Evolutionary conservation across 805 yeast species (phyloP).

Genomic region (Kazachstania bromeliacearum): DNA sequence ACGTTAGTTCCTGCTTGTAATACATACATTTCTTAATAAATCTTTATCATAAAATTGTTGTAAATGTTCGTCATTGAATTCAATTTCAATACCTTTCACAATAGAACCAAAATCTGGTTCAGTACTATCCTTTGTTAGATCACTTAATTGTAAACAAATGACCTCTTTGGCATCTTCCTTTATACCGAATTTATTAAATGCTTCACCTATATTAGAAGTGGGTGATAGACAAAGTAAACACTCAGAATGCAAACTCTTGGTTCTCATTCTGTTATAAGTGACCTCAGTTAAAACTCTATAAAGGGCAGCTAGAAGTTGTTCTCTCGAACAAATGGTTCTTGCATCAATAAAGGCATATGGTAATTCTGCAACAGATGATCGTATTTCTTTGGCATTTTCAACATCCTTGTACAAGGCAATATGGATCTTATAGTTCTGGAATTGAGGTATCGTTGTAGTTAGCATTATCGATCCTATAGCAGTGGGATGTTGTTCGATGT

Average conservation of each 20-base stretch:
- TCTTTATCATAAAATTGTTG: conserved; percentile 28
- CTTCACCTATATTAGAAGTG: conserved; percentile 56
- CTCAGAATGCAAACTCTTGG: conserved; percentile 64
- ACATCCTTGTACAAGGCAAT: conserved; percentile 41
- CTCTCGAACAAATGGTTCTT: conserved; percentile 44
- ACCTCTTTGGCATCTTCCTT: conserved; percentile 38
- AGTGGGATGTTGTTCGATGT: no score
- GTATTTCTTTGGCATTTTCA: conserved; percentile 35
- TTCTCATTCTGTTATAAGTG: conserved; percentile 39
- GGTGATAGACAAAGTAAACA: conserved; percentile 62
- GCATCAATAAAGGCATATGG: conserved; percentile 64
- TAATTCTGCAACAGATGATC: conserved; percentile 35
- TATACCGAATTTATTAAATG: conserved; percentile 62
- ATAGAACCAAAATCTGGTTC: conserved; percentile 4
- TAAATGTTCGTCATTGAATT: conserved; percentile 29
- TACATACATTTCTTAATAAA: conserved; percentile 28
- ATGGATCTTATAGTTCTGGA: conserved; percentile 30
- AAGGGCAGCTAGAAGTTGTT: conserved; percentile 52
- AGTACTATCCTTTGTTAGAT: conserved; percentile 9
- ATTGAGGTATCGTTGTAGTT: conserved; percentile 37
- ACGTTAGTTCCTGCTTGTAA: background rate
- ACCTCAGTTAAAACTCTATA: conserved; percentile 52
- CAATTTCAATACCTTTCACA: conserved; percentile 30
- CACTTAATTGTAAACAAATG: conserved; percentile 19
- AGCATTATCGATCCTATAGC: conserved; percentile 4